Percentiles rank a stretch among this genome's conserved stretches.
These are phyloP conservation scores for Phytophthora meadii DNA, from an alignment of 352 stramenopile species.

Conservation along the genomic window DNA sequence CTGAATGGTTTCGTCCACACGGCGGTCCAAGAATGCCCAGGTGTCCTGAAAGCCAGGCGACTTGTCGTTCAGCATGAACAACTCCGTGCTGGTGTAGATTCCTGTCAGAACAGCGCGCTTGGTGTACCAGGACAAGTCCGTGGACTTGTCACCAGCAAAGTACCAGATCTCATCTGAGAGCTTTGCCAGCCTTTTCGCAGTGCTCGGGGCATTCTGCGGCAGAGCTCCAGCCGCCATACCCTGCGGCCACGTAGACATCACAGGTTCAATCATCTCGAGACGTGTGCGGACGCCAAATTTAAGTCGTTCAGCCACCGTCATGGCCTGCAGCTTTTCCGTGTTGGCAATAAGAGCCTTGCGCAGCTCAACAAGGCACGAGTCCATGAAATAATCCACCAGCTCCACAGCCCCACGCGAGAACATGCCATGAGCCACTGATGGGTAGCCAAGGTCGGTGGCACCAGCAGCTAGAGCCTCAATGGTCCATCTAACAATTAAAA, in stretches of 20 bases:
- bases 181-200: constrained; percentile 71
- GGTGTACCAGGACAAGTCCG: constrained; percentile 85
- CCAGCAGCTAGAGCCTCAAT: constrained; percentile 77
- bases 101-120: constrained; percentile 82
- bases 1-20: constrained; percentile 82
- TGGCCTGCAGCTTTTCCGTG: constrained; percentile 66
- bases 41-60: constrained; percentile 79
- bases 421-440: constrained; percentile 86
- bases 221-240: constrained; percentile 83
- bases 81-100: constrained; percentile 84
- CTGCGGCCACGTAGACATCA: constrained; percentile 72
- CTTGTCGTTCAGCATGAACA: constrained; percentile 87
- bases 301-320: constrained; percentile 80
- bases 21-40: constrained; percentile 85
- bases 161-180: constrained; percentile 90
- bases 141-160: constrained; percentile 87
- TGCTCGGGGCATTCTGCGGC: constrained; percentile 76
- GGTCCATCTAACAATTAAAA: constrained; percentile 59
- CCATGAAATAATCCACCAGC: constrained; percentile 89
- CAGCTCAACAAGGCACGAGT: constrained; percentile 67
- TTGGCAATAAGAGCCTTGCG: constrained; percentile 65
- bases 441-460: constrained; percentile 69
- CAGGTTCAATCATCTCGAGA: constrained; percentile 68
- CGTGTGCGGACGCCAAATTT: constrained; percentile 81
- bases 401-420: constrained; percentile 79